phyloP scores from a whole-genome alignment of 2,329 filamentous ascomycete genomes.

The Talaromyces sp. region DNA sequence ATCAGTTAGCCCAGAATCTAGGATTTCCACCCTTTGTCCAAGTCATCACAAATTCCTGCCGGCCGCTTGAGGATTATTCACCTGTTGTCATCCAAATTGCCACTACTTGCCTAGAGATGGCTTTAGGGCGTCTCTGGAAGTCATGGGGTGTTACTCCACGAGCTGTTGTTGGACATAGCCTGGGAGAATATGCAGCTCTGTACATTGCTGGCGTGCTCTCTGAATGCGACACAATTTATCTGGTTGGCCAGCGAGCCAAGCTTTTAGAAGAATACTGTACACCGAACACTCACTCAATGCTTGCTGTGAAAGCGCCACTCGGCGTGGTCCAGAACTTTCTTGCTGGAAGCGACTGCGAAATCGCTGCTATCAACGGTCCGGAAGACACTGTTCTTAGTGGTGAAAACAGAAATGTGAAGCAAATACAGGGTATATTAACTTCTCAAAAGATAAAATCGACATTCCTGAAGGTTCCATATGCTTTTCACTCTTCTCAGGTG shows the following conservation, averaged over 20 bases:
- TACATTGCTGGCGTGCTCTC: constrained; percentile 33
- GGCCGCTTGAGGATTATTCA: constrained; percentile 21
- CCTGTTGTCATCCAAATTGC: constrained; percentile 31
- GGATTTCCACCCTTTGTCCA: constrained; percentile 26
- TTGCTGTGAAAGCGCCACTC: constrained; percentile 20
- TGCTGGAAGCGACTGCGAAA: constrained; percentile 29
- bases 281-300: constrained; percentile 39
- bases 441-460: not conserved
- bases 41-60: constrained; percentile 2
- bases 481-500: constrained; percentile 30
- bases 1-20: constrained; percentile 20
- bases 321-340: constrained; percentile 37
- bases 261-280: constrained; percentile 35
- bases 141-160: constrained; percentile 30
- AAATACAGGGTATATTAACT: constrained; percentile 35
- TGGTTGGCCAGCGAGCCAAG: constrained; percentile 35
- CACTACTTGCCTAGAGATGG: constrained; percentile 33
- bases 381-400: constrained; percentile 66
- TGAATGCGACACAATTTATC: constrained; percentile 31
- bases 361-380: constrained; percentile 72
- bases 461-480: constrained; percentile 61
- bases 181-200: constrained; percentile 38
- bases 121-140: constrained; percentile 29
- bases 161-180: constrained; percentile 37
- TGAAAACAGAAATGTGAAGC: constrained; percentile 56